Base-by-base conservation (phyloP, 352 stramenopile genomes). In the Globisporangium cylindrosporum region DNA sequence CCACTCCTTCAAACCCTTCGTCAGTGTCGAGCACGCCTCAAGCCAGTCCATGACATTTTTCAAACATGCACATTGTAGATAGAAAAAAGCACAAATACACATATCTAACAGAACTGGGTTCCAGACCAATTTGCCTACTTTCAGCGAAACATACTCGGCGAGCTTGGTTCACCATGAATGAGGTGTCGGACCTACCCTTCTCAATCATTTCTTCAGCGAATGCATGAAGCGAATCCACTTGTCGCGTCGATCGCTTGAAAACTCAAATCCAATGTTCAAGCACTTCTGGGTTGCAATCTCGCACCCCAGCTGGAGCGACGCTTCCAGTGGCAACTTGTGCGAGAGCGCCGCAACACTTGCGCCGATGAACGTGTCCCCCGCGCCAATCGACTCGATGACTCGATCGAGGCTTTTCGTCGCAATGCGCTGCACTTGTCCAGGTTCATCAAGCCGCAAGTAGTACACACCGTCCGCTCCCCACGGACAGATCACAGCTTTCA, bases 361-460 rank as follows among this genome's bases (percentile, higher is more conserved):
- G 0, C 83, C 87, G 60, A 94, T 90, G 57, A 93, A 91, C 24
- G 84, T 73, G 61, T 94, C 84, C 4, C 87, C 87, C 4, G 87
- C 87, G 4, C 87, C 87, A 41, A 91, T 87, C 2, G 87, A 90
- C 68, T 93, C 84, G 29, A 92, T 68, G 1, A 89, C 73, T 20
- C 36, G 10, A 12, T 72, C 73, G 32, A 91, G 68, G 5, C 67
- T 51, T 43, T 69, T 54, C 56, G 84, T 71, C 4, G 67, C 34
- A 8, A 89, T 77, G 34, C 88, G 81, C 59, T 80, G 68, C 1
- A 64, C 54, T 27, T 27, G 48, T 6, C 29, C 54, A 41, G 2
- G 8, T 27, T 59, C 14, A 0, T 8, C 46, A 49, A 77, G 73
- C 10, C 84, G 67, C 27, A 84, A 64, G 67, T 77, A 91, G 59